Base-by-base conservation (phyloP, 1,139 yeast genomes). In the Protomyces inouyei region DNA sequence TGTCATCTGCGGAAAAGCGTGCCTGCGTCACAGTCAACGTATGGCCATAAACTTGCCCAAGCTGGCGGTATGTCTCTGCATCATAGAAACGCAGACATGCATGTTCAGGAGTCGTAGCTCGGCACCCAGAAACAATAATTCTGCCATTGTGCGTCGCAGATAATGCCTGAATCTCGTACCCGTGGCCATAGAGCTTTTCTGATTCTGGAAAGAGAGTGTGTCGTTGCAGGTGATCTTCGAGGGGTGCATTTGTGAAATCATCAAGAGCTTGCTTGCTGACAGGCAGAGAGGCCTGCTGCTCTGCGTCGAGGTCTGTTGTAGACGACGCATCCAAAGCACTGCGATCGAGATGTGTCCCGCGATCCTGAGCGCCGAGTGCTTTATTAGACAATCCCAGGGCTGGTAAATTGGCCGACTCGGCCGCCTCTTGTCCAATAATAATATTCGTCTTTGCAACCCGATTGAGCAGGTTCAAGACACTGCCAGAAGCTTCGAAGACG, bases 171-270 rank as follows among this genome's bases (percentile, higher is more conserved):
- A 92, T 85, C 74, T 95, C 99, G 76, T 91, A 95, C 14, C 99
- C 99, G 74, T 95, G 99, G 0, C 98, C 98, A 72, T 93, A 95
- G 59, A 95, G 77, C 73, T 95, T 95, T 72, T 95, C 98, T 64
- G 86, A 77, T 73, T 95, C 99, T 0, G 98, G 98, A 85, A 95
- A 95, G 65, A 95, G 80, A 0, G 98, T 88, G 72, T 87, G 89
- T 71, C 98, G 81, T 74, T 95, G 98, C 48, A 95, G 79, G 68
- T 88, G 88, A 72, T 91, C 96, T 73, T 92, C 98, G 61, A 87
- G 76, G 0, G 97, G 97, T 3, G 96, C 96, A 0, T 76, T 73
- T 0, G 70, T 68, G 60, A 87, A 76, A 52, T 63, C 66, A 25
- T 68, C 67, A 23, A 68, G 70, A 70, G 57, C 55, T 21, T 63